Evolutionary conservation across 1,284 basidiomycete species (phyloP).

Genomic region (Quambalaria eucalypti): DNA sequence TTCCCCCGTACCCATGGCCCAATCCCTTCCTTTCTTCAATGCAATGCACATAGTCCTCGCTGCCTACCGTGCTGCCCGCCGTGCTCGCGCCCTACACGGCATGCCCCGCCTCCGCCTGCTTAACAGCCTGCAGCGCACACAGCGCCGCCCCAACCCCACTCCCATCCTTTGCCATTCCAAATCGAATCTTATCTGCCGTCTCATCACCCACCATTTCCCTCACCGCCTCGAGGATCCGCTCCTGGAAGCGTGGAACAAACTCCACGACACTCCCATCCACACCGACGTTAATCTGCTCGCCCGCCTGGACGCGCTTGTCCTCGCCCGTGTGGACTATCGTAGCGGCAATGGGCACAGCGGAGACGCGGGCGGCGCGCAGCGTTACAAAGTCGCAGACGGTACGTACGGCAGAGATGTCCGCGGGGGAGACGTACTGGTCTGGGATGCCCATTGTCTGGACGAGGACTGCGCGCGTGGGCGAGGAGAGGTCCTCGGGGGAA

Average conservation of each 20-base stretch:
- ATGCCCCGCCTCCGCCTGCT: constrained; percentile 5
- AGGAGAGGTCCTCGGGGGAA: constrained; percentile 10
- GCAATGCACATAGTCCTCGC: too few relatives aligned
- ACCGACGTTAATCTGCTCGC: constrained; percentile 20
- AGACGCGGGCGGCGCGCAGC: constrained; percentile 70
- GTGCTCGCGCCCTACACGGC: too few relatives aligned
- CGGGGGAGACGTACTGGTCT: constrained; percentile 47
- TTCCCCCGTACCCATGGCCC: too few relatives aligned
- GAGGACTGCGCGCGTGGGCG: constrained; percentile 54
- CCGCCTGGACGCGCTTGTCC: constrained; percentile 51
- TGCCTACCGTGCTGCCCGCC: too few relatives aligned
- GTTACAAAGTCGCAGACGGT: constrained; percentile 72
- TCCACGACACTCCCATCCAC: constrained; percentile 61
- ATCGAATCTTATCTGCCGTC: constrained; percentile 67
- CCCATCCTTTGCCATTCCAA: constrained; percentile 91
- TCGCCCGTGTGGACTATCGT: constrained; percentile 70
- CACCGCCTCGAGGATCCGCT: constrained; percentile 64
- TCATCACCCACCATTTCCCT: constrained; percentile 67
- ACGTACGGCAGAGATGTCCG: constrained; percentile 63
- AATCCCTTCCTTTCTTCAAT: too few relatives aligned
- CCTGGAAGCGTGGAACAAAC: constrained; percentile 74
- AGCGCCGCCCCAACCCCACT: constrained; percentile 68
- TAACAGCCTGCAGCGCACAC: constrained; percentile 8
- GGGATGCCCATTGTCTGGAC: constrained; percentile 59
- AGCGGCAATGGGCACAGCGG: constrained; percentile 77